Evolutionary conservation across 768 basidiomycete genomes (phyloP).

Genomic region (Boletus eberwhitei): DNA sequence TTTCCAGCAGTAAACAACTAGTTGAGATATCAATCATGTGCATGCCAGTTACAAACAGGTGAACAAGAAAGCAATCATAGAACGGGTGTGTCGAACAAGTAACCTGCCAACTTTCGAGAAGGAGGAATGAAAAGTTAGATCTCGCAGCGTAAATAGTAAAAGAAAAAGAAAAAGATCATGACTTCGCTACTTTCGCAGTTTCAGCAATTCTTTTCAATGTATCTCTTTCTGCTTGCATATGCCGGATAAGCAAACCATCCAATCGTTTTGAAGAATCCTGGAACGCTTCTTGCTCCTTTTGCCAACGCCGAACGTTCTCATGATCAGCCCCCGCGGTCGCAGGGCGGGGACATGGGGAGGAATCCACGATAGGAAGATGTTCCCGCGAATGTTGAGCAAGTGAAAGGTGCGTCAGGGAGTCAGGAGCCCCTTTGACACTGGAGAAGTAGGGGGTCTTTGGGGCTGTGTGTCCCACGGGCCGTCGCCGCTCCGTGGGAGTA

Average conservation of each 20-base stretch:
- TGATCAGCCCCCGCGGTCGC: slow-evolving; percentile 10
- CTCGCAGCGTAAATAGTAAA: slow-evolving; percentile 16
- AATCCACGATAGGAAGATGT: slow-evolving; percentile 28
- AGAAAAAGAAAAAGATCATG: slow-evolving; percentile 14
- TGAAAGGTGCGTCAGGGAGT: slow-evolving; percentile 30
- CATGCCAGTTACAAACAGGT: slow-evolving; percentile 26
- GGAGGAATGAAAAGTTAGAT: not conserved
- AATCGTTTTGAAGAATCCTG: slow-evolving; percentile 62
- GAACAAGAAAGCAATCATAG: slow-evolving; percentile 17
- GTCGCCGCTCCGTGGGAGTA: slow-evolving; percentile 37
- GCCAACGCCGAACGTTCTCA: slow-evolving; percentile 31
- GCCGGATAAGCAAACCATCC: slow-evolving; percentile 77
- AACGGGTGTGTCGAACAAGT: slow-evolving; percentile 27
- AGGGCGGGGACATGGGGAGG: slow-evolving; percentile 13
- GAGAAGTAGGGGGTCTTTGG: slow-evolving; percentile 44
- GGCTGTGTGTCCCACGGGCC: slow-evolving; percentile 54
- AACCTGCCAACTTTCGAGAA: slow-evolving; percentile 12
- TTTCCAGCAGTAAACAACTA: slow-evolving; percentile 5
- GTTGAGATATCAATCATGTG: slow-evolving; percentile 20
- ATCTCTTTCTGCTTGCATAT: slow-evolving; percentile 82
- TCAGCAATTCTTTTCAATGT: slow-evolving; percentile 72
- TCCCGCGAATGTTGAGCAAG: slow-evolving; percentile 42
- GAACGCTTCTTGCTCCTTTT: slow-evolving; percentile 32
- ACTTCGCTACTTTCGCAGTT: slow-evolving; percentile 35
- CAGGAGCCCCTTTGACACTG: slow-evolving; percentile 37